Conservation (phyloP, 331 rosid species). For the Pyrus hybrid region DNA sequence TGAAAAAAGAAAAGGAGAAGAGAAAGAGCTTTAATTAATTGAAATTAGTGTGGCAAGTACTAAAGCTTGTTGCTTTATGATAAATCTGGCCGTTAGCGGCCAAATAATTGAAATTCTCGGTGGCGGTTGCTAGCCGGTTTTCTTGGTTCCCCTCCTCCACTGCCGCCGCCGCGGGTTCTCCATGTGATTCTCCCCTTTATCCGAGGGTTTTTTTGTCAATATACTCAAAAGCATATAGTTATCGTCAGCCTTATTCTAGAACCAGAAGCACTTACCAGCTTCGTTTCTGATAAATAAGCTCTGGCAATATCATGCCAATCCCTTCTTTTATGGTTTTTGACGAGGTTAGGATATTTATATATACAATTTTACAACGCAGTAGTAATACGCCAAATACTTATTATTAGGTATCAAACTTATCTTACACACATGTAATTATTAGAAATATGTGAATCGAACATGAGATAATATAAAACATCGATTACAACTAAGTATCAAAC, state of each 20-base stretch:
- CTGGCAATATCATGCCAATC: not conserved
- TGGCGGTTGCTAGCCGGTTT: not conserved
- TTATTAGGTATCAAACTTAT: too few species aligned
- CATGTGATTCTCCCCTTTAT: not conserved
- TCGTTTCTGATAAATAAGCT: not conserved
- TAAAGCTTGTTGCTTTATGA: not conserved
- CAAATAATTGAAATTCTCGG: not conserved
- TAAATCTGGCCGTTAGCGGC: not conserved
- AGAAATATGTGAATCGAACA: rapidly evolving
- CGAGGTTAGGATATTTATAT: not conserved
- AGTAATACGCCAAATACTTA: too few species aligned
- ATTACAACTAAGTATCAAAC: too few species aligned
- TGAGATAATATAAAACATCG: not conserved
- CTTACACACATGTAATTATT: too few species aligned
- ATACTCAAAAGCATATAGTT: not conserved
- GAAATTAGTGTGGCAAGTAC: not conserved
- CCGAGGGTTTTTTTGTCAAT: not conserved
- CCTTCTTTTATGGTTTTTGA: not conserved
- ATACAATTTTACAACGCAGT: too few species aligned
- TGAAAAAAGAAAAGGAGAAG: not conserved
- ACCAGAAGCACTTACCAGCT: not conserved
- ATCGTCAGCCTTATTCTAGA: not conserved
- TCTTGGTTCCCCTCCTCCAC: not conserved
- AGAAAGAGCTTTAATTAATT: not conserved
- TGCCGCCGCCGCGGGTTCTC: not conserved